phyloP scores from a whole-genome alignment of 306 rosid genomes.

The Corylus americana region DNA sequence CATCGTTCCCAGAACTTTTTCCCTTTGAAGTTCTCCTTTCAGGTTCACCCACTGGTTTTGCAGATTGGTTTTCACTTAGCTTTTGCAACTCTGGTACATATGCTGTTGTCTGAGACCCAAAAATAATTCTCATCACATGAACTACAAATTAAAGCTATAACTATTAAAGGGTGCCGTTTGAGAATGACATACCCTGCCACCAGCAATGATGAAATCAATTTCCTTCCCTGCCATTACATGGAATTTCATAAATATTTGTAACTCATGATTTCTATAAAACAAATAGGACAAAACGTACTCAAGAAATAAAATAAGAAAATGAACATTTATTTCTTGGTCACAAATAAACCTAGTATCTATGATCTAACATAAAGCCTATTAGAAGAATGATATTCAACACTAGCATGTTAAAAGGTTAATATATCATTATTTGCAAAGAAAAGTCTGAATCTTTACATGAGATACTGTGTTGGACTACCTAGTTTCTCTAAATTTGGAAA shows the following conservation, averaged over 20 bases:
- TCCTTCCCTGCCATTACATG: constrained; percentile 66
- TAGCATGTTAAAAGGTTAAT: neutral
- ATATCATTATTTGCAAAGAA: neutral
- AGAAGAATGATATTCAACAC: neutral
- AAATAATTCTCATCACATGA: constrained; percentile 27
- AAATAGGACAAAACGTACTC: neutral
- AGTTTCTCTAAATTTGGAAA: too few species aligned
- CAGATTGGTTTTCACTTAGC: constrained; percentile 55
- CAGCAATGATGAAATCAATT: constrained; percentile 82
- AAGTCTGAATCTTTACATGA: too few species aligned
- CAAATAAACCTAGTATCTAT: neutral
- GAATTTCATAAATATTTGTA: constrained; percentile 17
- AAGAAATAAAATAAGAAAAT: neutral
- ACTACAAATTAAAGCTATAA: constrained; percentile 4
- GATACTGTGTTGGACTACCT: too few species aligned
- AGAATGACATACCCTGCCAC: constrained; percentile 80
- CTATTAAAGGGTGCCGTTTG: constrained; percentile 19
- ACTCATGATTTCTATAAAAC: neutral
- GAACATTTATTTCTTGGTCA: neutral
- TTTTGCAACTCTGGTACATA: constrained; percentile 90
- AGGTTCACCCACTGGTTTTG: constrained; percentile 48
- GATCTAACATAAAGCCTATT: neutral
- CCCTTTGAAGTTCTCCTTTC: constrained; percentile 48
- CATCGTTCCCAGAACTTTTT: constrained; percentile 30
- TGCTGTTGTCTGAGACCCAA: constrained; percentile 73